Percentiles rank a stretch among this genome's conserved stretches.
Conservation (phyloP, 1,284 basidiomycete genomes). For the Cystobasidiaceae sp. region DNA sequence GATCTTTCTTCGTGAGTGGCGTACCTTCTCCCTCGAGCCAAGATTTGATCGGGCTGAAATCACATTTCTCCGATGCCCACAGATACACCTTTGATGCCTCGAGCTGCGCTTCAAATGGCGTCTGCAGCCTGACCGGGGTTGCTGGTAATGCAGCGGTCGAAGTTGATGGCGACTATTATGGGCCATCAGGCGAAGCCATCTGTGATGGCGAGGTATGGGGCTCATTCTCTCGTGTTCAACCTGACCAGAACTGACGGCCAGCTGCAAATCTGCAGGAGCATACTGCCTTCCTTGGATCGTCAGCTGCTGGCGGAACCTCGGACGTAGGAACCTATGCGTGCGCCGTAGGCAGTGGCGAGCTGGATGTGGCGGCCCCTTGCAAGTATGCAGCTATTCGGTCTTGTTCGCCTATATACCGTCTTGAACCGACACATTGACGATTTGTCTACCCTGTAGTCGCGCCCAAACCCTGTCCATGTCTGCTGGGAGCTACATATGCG, state of each 20-base stretch:
- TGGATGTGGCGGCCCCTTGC: slow-evolving; percentile 13
- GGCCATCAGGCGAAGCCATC: slow-evolving; percentile 6
- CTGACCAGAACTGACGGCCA: too few relatives aligned
- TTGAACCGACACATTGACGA: neutral
- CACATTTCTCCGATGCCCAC: neutral
- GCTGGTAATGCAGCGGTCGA: slow-evolving; percentile 20
- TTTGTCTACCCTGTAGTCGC: neutral
- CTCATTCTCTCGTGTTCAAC: neutral
- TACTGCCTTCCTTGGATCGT: slow-evolving; percentile 10
- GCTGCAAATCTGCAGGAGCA: slow-evolving; percentile 7
- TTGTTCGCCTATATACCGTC: neutral
- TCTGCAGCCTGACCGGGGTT: neutral
- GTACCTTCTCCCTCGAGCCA: neutral
- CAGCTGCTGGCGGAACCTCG: neutral
- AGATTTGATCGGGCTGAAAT: slow-evolving; percentile 3
- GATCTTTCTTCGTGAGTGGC: slow-evolving; percentile 25
- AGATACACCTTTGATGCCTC: slow-evolving; percentile 25
- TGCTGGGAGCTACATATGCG: slow-evolving; percentile 10
- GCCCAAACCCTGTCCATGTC: slow-evolving; percentile 2
- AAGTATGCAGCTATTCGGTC: neutral
- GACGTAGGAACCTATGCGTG: slow-evolving; percentile 21
- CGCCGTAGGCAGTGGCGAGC: slow-evolving; percentile 6
- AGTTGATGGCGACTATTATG: slow-evolving; percentile 12
- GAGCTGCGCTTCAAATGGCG: neutral
- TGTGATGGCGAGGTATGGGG: slow-evolving; percentile 18